Conservation (phyloP, 495 filamentous ascomycete species). For the Aspergillus funiculosus region DNA sequence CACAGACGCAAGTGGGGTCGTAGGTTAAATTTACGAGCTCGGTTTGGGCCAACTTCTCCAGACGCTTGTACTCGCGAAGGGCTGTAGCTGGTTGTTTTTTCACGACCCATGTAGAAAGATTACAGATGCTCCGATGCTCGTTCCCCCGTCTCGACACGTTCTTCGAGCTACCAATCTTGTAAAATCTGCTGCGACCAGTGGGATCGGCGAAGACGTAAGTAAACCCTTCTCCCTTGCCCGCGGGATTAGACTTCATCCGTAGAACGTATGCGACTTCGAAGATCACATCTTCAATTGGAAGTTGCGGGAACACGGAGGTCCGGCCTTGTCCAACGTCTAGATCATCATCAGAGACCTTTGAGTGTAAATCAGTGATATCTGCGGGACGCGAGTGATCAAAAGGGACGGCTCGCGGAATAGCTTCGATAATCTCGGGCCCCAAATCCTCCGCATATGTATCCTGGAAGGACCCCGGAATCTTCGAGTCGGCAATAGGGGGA, state of each 20-base stretch:
- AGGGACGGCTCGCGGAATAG: not conserved
- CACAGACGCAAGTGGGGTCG: slow-evolving; percentile 10
- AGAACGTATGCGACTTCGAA: slow-evolving; percentile 6
- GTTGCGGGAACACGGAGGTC: slow-evolving; percentile 5
- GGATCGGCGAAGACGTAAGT: slow-evolving; percentile 12
- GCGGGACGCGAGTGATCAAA: slow-evolving; percentile 2
- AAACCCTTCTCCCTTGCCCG: slow-evolving; percentile 10
- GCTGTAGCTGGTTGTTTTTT: slow-evolving; percentile 1
- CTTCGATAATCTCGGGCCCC: not conserved
- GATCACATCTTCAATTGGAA: slow-evolving; percentile 10
- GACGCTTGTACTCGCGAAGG: slow-evolving; percentile 7
- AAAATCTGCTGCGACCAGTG: slow-evolving; percentile 12
- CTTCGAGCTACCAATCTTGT: slow-evolving; percentile 33
- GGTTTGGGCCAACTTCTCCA: slow-evolving; percentile 12
- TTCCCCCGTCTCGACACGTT: slow-evolving; percentile 12
- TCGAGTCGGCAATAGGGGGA: not conserved
- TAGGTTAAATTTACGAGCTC: slow-evolving; percentile 13
- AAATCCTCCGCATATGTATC: slow-evolving; percentile 4
- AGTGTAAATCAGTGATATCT: slow-evolving; percentile 8
- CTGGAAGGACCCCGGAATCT: slow-evolving; percentile 8
- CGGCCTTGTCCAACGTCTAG: slow-evolving; percentile 5
- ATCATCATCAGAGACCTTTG: slow-evolving; percentile 6
- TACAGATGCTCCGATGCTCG: slow-evolving; percentile 11
- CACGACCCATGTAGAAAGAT: slow-evolving; percentile 2
- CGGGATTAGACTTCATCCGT: slow-evolving; percentile 5